Conservation (phyloP, 208 protist genomes). For the Acanthamoeba pearcei region DNA sequence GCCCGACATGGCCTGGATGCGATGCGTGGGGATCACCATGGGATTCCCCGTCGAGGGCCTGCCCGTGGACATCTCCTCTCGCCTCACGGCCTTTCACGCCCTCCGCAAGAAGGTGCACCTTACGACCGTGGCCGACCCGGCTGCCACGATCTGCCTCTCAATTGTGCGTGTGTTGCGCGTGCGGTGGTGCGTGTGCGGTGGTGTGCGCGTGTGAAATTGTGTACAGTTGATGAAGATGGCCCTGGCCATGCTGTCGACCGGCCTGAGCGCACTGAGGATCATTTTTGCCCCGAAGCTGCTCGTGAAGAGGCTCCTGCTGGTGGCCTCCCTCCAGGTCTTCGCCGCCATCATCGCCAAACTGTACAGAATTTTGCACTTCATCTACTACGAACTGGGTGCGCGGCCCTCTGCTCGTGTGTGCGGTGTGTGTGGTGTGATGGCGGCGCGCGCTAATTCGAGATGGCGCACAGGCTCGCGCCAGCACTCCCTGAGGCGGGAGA, state of each 20-base stretch:
- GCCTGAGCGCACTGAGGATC: constrained; percentile 4
- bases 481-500: background rate
- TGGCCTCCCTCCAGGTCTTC: constrained; percentile 41
- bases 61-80: constrained; percentile 6
- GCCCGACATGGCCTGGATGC: constrained; percentile 44
- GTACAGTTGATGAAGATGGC: background rate
- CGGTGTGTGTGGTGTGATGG: background rate
- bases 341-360: constrained; percentile 29
- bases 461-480: background rate
- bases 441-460: background rate
- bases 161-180: too few relatives aligned
- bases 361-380: constrained; percentile 45
- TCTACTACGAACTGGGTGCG: constrained; percentile 47
- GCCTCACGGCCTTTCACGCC: constrained; percentile 33
- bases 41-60: constrained; percentile 37
- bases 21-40: constrained; percentile 47
- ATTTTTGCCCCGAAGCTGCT: constrained; percentile 57
- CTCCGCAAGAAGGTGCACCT: constrained; percentile 43
- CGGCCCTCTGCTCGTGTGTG: background rate
- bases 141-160: too few relatives aligned
- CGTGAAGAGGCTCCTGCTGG: background rate
- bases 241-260: background rate
- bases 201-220: background rate
- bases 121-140: too few relatives aligned
- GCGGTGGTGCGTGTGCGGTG: too few relatives aligned